Percentiles rank a stretch among this genome's conserved stretches.
Conservation (phyloP, 192 early-diverging fungal genomes). For the Coemansia sp. region DNA sequence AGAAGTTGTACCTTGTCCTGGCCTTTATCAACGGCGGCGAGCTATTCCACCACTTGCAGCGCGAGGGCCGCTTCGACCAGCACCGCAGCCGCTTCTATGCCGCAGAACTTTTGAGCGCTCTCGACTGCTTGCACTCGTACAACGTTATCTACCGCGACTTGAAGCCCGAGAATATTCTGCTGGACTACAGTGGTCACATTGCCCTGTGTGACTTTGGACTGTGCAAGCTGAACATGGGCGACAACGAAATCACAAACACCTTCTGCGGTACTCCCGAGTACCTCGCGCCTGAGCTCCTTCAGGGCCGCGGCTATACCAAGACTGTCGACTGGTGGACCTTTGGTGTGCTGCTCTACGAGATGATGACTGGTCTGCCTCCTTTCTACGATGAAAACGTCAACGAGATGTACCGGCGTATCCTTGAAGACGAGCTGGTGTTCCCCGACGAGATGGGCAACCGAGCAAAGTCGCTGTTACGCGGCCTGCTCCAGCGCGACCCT, state of each 20-base stretch:
- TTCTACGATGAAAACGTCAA: constrained; percentile 95
- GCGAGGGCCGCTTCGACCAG: constrained; percentile 84
- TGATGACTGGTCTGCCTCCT: constrained; percentile 86
- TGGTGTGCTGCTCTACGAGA: constrained; percentile 87
- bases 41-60: constrained; percentile 92
- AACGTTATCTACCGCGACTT: constrained; percentile 91
- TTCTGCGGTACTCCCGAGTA: constrained; percentile 99
- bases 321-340: constrained; percentile 98
- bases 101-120: constrained; percentile 84
- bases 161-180: constrained; percentile 93
- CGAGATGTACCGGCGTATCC: constrained; percentile 93
- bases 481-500: constrained; percentile 78
- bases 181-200: constrained; percentile 94
- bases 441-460: constrained; percentile 67
- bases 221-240: constrained; percentile 92
- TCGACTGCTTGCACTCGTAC: constrained; percentile 91
- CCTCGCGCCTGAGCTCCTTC: constrained; percentile 87
- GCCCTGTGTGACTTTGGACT: constrained; percentile 93
- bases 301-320: constrained; percentile 84
- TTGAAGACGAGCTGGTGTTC: constrained; percentile 87
- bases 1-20: constrained; percentile 93
- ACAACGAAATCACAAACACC: constrained; percentile 88
- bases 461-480: constrained; percentile 65
- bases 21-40: constrained; percentile 97
- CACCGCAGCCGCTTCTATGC: constrained; percentile 91